phyloP scores from a whole-genome alignment of 192 early-diverging fungal species.

The Ambispora gerdemannii region DNA sequence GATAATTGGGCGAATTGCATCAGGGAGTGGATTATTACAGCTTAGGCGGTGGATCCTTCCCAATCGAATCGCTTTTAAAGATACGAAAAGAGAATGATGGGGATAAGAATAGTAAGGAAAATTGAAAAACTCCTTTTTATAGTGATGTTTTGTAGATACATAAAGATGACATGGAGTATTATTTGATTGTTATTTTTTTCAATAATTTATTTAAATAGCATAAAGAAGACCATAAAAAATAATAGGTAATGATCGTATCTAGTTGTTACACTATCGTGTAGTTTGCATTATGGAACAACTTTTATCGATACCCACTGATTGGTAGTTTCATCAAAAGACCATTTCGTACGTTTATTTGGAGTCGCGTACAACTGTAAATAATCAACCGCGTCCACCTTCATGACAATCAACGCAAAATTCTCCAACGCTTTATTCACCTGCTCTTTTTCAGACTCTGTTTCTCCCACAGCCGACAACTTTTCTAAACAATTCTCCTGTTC shows the following conservation, averaged over 20 bases:
- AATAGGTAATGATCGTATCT: too few relatives aligned
- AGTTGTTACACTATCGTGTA: background rate
- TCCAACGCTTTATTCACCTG: slow-evolving; percentile 32
- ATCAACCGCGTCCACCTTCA: slow-evolving; percentile 39
- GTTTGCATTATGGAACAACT: background rate
- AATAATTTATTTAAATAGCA: too few relatives aligned
- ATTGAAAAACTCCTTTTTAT: too few relatives aligned
- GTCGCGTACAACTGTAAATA: slow-evolving; percentile 19
- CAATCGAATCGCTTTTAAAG: too few relatives aligned
- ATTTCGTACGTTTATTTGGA: background rate
- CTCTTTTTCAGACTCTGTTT: slow-evolving; percentile 23
- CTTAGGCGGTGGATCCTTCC: background rate
- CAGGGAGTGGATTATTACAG: slow-evolving; percentile 9
- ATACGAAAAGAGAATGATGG: too few relatives aligned
- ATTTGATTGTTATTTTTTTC: too few relatives aligned
- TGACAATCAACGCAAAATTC: slow-evolving; percentile 36
- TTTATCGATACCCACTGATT: background rate
- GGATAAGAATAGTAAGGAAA: too few relatives aligned
- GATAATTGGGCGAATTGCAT: background rate
- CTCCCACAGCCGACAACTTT: slow-evolving; percentile 21
- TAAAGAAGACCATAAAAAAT: too few relatives aligned
- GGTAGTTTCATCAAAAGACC: background rate
- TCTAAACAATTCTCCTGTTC: background rate
- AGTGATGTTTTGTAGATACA: too few relatives aligned
- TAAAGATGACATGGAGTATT: too few relatives aligned